Evolutionary conservation across 177 flowering plant genomes (phyloP).

Genomic region (Telopea speciosissima): DNA sequence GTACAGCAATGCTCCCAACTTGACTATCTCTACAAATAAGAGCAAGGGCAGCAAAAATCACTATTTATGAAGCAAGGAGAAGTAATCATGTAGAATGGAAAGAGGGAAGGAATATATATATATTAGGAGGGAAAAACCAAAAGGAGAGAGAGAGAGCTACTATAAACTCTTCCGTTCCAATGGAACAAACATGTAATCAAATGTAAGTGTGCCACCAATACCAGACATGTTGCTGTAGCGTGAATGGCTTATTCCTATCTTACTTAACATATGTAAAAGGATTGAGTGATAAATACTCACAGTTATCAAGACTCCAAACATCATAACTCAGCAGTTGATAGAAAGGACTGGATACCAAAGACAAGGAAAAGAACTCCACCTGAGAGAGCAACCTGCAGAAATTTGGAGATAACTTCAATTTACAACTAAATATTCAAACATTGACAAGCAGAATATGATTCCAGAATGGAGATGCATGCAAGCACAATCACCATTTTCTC

Average conservation of each 20-base stretch:
- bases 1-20: too few species aligned
- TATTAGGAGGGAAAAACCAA: too few species aligned
- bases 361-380: slow-evolving; percentile 83
- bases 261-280: not conserved
- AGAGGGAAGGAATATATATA: too few species aligned
- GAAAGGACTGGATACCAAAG: slow-evolving; percentile 77
- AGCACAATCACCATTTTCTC: slow-evolving; percentile 61
- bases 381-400: slow-evolving; percentile 62
- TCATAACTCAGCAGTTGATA: slow-evolving; percentile 42
- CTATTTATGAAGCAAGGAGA: too few species aligned
- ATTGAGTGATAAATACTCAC: slow-evolving; percentile 8
- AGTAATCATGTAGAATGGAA: too few species aligned
- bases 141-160: too few species aligned
- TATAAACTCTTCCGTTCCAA: too few species aligned
- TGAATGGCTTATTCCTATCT: not conserved
- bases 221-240: too few species aligned
- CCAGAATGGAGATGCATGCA: not conserved
- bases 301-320: not conserved
- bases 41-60: too few species aligned
- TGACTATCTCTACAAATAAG: too few species aligned
- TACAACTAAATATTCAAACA: slow-evolving; percentile 1
- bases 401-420: not conserved
- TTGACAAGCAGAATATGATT: not conserved
- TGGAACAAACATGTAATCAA: too few species aligned
- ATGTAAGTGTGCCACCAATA: too few species aligned